Percentiles rank a stretch among this genome's conserved stretches.
Conservation (phyloP, 129 eudicot species). For the Pittosporum tobira region DNA sequence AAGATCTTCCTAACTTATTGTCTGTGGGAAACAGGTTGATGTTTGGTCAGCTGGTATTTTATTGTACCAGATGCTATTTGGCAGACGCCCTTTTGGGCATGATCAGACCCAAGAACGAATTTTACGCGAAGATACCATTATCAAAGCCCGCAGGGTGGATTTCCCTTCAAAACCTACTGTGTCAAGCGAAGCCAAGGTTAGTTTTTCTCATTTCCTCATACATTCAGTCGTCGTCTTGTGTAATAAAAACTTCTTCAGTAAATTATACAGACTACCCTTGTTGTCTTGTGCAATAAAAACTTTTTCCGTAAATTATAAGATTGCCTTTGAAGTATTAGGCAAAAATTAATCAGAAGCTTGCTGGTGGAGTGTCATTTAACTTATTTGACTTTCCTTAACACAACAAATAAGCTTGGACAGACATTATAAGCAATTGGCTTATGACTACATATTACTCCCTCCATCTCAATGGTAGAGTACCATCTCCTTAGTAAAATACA, state of each 20-base stretch:
- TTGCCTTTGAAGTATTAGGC: no score
- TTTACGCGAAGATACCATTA: slow-evolving; percentile 95
- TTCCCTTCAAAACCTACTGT: slow-evolving; percentile 93
- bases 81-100: slow-evolving; percentile 96
- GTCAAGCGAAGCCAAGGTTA: slow-evolving; percentile 84
- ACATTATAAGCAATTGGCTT: neutral
- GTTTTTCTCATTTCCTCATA: slow-evolving; percentile 2
- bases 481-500: no score
- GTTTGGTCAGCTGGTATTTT: slow-evolving; percentile 97
- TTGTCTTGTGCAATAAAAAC: neutral
- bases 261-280: neutral
- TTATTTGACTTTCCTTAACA: neutral
- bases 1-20: slow-evolving; percentile 1
- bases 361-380: neutral
- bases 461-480: neutral
- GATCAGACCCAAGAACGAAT: slow-evolving; percentile 94
- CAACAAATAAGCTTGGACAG: neutral
- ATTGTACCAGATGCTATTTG: slow-evolving; percentile 92
- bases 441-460: neutral
- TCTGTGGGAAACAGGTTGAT: slow-evolving; percentile 59
- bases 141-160: slow-evolving; percentile 89
- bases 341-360: neutral
- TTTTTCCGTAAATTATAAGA: neutral
- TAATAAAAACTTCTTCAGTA: neutral
- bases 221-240: neutral